Evolutionary conservation across 768 basidiomycete species (phyloP).

Genomic region (Lactarius psammicola): DNA sequence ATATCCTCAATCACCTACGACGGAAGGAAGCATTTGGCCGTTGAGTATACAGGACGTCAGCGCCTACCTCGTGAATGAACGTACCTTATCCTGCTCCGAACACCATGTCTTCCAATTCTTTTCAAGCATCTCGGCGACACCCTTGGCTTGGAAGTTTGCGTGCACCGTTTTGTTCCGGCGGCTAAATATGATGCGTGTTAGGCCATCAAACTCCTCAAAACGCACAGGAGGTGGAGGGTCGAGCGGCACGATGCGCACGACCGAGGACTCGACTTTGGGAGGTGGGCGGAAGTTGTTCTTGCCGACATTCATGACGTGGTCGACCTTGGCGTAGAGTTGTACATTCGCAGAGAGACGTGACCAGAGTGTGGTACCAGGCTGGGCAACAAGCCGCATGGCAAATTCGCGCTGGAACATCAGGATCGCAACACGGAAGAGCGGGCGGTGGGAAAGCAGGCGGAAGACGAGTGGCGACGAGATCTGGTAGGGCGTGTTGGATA

Average conservation of each 20-base stretch:
- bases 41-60: not conserved
- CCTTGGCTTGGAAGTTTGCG: constrained; percentile 90
- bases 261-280: constrained; percentile 84
- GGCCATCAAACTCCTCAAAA: constrained; percentile 55
- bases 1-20: not conserved
- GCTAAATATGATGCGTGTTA: constrained; percentile 87
- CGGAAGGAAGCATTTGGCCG: not conserved
- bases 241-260: constrained; percentile 85
- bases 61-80: not conserved
- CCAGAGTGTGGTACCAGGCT: constrained; percentile 84
- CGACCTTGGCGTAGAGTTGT: constrained; percentile 95
- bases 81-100: constrained; percentile 62
- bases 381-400: constrained; percentile 85
- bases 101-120: constrained; percentile 77
- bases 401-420: constrained; percentile 99
- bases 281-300: constrained; percentile 96
- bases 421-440: constrained; percentile 62
- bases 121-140: constrained; percentile 92
- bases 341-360: constrained; percentile 95
- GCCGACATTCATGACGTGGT: constrained; percentile 94
- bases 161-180: constrained; percentile 88
- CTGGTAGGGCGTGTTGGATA: constrained; percentile 98
- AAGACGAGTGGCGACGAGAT: constrained; percentile 98
- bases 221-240: constrained; percentile 95
- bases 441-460: constrained; percentile 81